Evolutionary conservation across 2,329 filamentous ascomycete species (phyloP), one percentile per base, ranked within the genome.

Genomic region (Scorias spongiosa): DNA sequence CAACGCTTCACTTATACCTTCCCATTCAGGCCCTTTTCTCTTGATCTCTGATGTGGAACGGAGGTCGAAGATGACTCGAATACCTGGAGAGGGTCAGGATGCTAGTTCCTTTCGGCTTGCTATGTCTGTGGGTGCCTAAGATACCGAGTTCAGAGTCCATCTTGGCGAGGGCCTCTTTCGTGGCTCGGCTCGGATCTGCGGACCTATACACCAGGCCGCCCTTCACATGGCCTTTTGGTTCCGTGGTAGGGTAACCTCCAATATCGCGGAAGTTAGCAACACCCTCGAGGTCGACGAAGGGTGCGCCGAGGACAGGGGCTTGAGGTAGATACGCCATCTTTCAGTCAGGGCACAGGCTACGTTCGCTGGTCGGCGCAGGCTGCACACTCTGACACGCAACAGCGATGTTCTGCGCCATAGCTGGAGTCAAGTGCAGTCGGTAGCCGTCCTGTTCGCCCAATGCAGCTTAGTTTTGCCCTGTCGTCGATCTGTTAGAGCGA

Each of bases 241-340:
- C 56, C 53, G 20, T 58, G 51, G 41, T 62, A 43, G 50, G 42
- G 49, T 78, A 76, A 39, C 76, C 76, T 49, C 78, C 79, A 20
- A 81, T 64, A 56, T 83, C 79, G 44, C 81, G 72, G 57, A 85
- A 78, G 62, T 86, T 85, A 48, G 67, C 68, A 30, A 84, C 68
- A 15, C 79, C 79, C 2, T 69, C 63, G 29, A 81, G 64, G 43
- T 54, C 46, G 29, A 60, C 44, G 51, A 61, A 65, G 12, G 64
- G 56, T 6, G 62, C 58, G 5, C 14, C 14, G 18, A 40, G 38
- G 20, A 12, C 34, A 40, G 38, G 32, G 32, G 15, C 32, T 15
- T 36, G 4, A 36, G 11, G 11, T 9, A 36, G 9, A 7, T 26
- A 36, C 9, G 32, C 32, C 32, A 36, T 36, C 32, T 15, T 36